phyloP scores from a whole-genome alignment of 495 filamentous ascomycete genomes.

The Neurospora sp. region DNA sequence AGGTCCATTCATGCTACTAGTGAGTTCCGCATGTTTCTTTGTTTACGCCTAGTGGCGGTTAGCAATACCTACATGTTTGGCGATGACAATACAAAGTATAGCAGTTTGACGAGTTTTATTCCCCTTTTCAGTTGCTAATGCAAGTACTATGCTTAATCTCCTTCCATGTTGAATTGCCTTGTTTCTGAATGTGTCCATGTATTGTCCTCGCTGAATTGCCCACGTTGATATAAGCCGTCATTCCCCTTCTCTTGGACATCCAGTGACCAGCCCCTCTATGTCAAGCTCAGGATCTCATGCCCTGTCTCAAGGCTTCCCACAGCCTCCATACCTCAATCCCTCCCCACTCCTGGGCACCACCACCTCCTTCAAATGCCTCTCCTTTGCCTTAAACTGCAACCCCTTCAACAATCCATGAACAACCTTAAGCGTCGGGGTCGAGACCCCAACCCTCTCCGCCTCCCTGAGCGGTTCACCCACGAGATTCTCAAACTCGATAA shows the following conservation, averaged over 20 bases:
- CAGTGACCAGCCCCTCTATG: not conserved
- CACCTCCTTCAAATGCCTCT: slow-evolving; percentile 19
- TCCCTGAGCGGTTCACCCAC: slow-evolving; percentile 44
- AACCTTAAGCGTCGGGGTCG: slow-evolving; percentile 35
- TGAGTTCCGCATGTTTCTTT: not conserved
- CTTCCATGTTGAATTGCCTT: not conserved
- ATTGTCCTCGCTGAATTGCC: not conserved
- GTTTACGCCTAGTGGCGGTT: not conserved
- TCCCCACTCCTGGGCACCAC: not conserved
- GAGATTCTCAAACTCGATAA: slow-evolving; percentile 44
- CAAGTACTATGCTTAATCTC: not conserved
- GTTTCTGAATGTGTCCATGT: not conserved
- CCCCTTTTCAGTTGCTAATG: not conserved
- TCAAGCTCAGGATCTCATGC: not conserved
- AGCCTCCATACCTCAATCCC: slow-evolving; percentile 8
- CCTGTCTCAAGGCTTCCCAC: not conserved
- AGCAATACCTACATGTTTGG: not conserved
- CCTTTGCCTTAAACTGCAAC: slow-evolving; percentile 31
- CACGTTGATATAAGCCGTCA: not conserved
- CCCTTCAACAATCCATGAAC: slow-evolving; percentile 34
- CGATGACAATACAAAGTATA: not conserved
- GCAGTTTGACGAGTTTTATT: not conserved
- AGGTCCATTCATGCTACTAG: not conserved
- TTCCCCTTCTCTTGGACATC: not conserved
- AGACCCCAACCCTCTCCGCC: slow-evolving; percentile 30